A percentile compares a stretch with the other conserved stretches of the same genome.
phyloP scores from a whole-genome alignment of 345 rosid species.

The Salix viminalis region DNA sequence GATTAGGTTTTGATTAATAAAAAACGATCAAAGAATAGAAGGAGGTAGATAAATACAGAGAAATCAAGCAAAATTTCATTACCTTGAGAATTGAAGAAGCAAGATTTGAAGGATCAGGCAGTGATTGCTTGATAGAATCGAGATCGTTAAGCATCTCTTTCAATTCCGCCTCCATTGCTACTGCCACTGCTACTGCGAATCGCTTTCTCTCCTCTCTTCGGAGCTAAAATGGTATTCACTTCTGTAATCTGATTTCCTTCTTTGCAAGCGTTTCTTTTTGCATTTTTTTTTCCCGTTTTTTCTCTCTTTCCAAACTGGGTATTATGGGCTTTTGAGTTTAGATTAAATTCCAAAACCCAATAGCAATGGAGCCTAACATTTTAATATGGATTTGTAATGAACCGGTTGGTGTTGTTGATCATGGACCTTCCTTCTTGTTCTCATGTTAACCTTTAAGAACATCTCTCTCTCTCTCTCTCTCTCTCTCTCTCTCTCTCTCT shows the following conservation, averaged over 20 bases:
- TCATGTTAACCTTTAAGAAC: too few species aligned
- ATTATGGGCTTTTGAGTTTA: too few species aligned
- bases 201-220: not conserved
- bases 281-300: too few species aligned
- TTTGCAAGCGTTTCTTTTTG: not conserved
- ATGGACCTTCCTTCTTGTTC: too few species aligned
- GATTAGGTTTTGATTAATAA: too few species aligned
- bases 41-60: not conserved
- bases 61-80: not conserved
- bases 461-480: too few species aligned
- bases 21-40: not conserved
- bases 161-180: constrained; percentile 67
- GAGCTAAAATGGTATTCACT: not conserved
- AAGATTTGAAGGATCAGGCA: constrained; percentile 47
- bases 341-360: too few species aligned
- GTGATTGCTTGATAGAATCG: constrained; percentile 46
- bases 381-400: too few species aligned
- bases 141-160: constrained; percentile 59
- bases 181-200: not conserved
- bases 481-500: too few species aligned
- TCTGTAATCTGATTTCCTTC: not conserved
- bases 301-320: not conserved
- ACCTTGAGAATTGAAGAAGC: constrained; percentile 58
- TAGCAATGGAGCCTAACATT: too few species aligned
- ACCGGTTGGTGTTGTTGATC: too few species aligned